Evolutionary conservation across 768 basidiomycete genomes (phyloP), one percentile per base, ranked within the genome.

Genomic region (Lyophyllum shimeji): DNA sequence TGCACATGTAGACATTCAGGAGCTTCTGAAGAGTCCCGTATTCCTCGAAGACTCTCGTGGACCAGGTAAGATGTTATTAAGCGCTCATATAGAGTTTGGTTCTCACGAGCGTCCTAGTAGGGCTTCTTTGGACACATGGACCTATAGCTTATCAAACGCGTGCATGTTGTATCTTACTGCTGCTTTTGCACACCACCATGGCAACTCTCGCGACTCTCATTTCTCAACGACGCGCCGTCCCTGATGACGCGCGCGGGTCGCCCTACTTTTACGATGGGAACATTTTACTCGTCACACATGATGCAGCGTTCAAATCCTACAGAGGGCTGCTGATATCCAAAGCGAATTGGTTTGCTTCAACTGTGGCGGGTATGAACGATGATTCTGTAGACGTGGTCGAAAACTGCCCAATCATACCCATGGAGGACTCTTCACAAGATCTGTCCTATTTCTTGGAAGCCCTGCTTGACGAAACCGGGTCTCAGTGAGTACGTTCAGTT

Each of bases 221-320:
- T 7, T n/a, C 47, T 15, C 23, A 47, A 9, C 37, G 46, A 6
- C 60, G 49, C 12, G 2, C 20, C 4, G 2, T 64, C 8, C 60
- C 58, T 3, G 59, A 60, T 9, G 57, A 60, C 1, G 63, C 63
- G 1, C 61, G 50, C 4, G 52, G 52, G 24, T 12, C 1, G 0
- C 53, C 55, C 13, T 63, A 59, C 55, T 49, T 51, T 13, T 25
- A 56, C 2, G 52, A 58, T 18, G 63, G 63, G 11, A 65, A 65
- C 57, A 56, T 63, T 11, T 31, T 63, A 3, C 57, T 65, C 2
- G 34, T 59, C 46, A 43, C 57, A 1, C 25, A 56, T 24, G 21
- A 47, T 13, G 29, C 21, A 1, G 63, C 49, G 1, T 65, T 60
- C 50, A 60, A 60, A 45, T 51, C 46, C 11, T 34, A 59, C 17